phyloP scores from a whole-genome alignment of 768 basidiomycete genomes.

The Lactifluus echinatus region DNA sequence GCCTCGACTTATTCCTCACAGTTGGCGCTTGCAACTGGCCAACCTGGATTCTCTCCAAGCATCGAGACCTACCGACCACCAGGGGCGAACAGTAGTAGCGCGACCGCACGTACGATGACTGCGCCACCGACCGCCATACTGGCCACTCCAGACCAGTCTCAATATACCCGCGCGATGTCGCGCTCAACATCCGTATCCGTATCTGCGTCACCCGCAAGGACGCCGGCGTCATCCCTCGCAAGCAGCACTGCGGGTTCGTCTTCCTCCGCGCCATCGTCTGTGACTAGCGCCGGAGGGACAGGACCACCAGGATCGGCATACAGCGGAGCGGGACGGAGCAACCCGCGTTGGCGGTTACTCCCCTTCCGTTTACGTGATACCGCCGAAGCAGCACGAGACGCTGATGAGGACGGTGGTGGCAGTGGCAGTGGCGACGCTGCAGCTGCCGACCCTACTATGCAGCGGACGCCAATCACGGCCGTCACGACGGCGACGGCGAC shows the following conservation, averaged over 20 bases:
- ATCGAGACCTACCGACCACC: background rate
- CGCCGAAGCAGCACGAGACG: background rate
- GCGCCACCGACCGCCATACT: background rate
- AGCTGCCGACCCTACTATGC: background rate
- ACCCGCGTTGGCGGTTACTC: constrained; percentile 18
- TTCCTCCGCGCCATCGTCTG: background rate
- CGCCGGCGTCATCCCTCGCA: background rate
- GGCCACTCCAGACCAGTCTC: background rate
- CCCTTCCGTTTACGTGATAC: constrained; percentile 16
- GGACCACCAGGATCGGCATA: background rate
- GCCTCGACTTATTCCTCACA: background rate
- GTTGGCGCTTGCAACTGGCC: background rate
- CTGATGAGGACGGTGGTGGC: background rate
- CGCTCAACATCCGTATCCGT: background rate
- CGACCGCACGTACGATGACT: background rate
- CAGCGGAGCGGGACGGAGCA: background rate
- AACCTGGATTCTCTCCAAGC: background rate
- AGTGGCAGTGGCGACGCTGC: background rate
- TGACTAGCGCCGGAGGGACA: background rate
- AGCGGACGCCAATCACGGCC: background rate
- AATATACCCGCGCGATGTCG: background rate
- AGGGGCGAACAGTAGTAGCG: background rate
- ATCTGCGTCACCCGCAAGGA: background rate
- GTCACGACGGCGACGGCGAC: background rate
- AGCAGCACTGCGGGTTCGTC: background rate